Evolutionary conservation across 2,329 filamentous ascomycete genomes (phyloP).

Genomic region (Pestalotiopsis sp.): DNA sequence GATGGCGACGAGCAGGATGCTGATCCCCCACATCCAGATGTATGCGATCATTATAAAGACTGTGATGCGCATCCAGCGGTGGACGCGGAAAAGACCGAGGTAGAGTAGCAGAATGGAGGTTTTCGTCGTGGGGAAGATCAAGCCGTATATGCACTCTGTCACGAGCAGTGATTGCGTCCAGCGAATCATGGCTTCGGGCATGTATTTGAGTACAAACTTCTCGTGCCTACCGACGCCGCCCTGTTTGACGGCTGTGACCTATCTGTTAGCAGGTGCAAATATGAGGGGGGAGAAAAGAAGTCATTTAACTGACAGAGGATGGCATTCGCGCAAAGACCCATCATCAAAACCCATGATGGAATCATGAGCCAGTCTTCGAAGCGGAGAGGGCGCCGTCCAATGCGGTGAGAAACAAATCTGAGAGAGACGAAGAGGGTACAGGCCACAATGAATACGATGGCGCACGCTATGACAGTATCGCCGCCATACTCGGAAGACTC

Average conservation of each 20-base stretch:
- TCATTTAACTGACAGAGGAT: slow-evolving; percentile 15
- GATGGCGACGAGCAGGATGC: slow-evolving; percentile 14
- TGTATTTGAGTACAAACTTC: slow-evolving; percentile 12
- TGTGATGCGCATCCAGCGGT: slow-evolving; percentile 18
- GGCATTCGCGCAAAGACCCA: slow-evolving; percentile 17
- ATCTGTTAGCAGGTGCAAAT: background rate
- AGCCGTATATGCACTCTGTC: slow-evolving; percentile 16
- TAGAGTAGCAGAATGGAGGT: slow-evolving; percentile 20
- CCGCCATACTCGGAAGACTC: slow-evolving; percentile 15
- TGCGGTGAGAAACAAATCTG: slow-evolving; percentile 15
- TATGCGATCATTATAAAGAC: slow-evolving; percentile 18
- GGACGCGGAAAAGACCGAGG: slow-evolving; percentile 18
- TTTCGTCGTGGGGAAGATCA: slow-evolving; percentile 18
- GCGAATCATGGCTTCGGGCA: slow-evolving; percentile 2
- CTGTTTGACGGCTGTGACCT: slow-evolving; percentile 13
- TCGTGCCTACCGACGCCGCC: slow-evolving; percentile 19
- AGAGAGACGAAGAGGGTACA: slow-evolving; percentile 17
- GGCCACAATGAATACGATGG: slow-evolving; percentile 15
- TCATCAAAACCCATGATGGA: slow-evolving; percentile 16
- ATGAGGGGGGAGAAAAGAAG: background rate
- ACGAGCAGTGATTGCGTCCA: slow-evolving; percentile 17
- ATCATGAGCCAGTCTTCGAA: slow-evolving; percentile 19
- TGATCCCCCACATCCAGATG: slow-evolving; percentile 20
- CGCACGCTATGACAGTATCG: slow-evolving; percentile 16
- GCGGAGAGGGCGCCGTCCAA: slow-evolving; percentile 11